Percentiles rank a stretch among this genome's conserved stretches.
Evolutionary conservation across 768 basidiomycete genomes (phyloP).

Genomic region (Hericium rajendrae): DNA sequence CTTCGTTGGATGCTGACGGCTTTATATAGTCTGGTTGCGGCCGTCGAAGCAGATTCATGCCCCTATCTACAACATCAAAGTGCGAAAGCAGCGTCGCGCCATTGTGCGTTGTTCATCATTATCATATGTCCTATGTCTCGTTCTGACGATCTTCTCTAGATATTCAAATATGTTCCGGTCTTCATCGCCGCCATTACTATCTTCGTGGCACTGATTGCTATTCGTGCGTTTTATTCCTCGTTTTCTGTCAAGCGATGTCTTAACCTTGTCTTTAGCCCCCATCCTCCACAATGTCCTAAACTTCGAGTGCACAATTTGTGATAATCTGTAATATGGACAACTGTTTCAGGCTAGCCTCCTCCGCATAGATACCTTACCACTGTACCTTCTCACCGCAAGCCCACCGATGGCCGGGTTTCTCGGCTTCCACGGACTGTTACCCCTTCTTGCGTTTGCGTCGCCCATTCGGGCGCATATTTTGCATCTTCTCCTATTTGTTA

Average conservation of each 20-base stretch:
- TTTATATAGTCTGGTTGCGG: conserved; percentile 75
- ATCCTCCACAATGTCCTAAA: neutral
- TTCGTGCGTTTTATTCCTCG: conserved; percentile 46
- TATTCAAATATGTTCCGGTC: conserved; percentile 75
- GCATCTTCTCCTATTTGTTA: conserved; percentile 5
- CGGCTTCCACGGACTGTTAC: neutral
- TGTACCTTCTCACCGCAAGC: neutral
- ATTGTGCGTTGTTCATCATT: conserved; percentile 45
- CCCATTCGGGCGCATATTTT: neutral
- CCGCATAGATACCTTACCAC: conserved; percentile 1
- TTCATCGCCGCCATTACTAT: conserved; percentile 59
- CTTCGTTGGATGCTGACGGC: conserved; percentile 13
- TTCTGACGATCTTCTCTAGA: conserved; percentile 29
- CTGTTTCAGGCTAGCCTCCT: conserved; percentile 1
- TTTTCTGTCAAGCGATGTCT: neutral
- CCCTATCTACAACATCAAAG: conserved; percentile 83
- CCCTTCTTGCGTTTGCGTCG: neutral
- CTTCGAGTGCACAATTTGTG: conserved; percentile 1
- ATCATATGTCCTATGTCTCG: neutral
- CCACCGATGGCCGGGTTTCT: neutral
- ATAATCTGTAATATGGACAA: conserved; percentile 3
- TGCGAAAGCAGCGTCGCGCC: conserved; percentile 81
- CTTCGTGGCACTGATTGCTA: conserved; percentile 68
- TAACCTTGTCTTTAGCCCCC: neutral
- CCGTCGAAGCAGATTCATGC: conserved; percentile 92